Conservation (phyloP, 192 early-diverging fungal genomes). For the Mycoemilia scoparia region DNA sequence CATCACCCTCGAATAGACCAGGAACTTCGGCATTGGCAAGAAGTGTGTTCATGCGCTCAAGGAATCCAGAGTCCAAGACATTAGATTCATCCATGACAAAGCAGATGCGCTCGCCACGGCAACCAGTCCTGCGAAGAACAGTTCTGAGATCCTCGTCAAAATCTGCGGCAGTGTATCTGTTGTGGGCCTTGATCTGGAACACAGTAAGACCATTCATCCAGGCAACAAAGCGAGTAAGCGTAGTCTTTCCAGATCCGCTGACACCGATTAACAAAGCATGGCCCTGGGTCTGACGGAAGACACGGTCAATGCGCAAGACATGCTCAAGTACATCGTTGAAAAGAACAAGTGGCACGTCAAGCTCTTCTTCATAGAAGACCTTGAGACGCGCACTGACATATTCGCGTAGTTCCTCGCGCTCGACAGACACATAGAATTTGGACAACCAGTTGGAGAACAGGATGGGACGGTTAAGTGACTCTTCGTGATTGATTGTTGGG, state of each 20-base stretch:
- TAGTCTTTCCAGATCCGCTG: constrained; percentile 94
- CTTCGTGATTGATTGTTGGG: constrained; percentile 51
- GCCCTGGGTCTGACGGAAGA: constrained; percentile 94
- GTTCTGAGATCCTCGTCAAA: constrained; percentile 94
- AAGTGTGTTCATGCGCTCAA: constrained; percentile 99
- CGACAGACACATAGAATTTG: constrained; percentile 78
- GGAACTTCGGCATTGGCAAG: constrained; percentile 98
- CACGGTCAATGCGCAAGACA: constrained; percentile 92
- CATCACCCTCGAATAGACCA: constrained; percentile 97
- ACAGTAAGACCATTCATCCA: constrained; percentile 98
- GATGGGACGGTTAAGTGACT: constrained; percentile 72
- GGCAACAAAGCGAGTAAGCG: constrained; percentile 93
- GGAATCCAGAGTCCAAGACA: constrained; percentile 87
- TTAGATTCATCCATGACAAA: constrained; percentile 98
- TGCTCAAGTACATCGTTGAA: constrained; percentile 98
- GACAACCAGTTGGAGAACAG: constrained; percentile 96
- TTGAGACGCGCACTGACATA: constrained; percentile 86
- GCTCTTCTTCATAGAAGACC: constrained; percentile 98
- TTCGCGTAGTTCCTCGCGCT: constrained; percentile 74
- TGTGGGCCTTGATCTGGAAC: constrained; percentile 96
- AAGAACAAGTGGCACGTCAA: constrained; percentile 88
- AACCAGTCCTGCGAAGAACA: constrained; percentile 79
- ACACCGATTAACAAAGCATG: constrained; percentile 96
- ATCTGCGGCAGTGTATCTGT: constrained; percentile 85
- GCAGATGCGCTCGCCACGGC: constrained; percentile 94